Percentiles rank a stretch among this genome's conserved stretches.
These are phyloP conservation scores for Mesembryanthemum crystallinum DNA, from an alignment of 148 eudicot species.

Conservation along the genomic window DNA sequence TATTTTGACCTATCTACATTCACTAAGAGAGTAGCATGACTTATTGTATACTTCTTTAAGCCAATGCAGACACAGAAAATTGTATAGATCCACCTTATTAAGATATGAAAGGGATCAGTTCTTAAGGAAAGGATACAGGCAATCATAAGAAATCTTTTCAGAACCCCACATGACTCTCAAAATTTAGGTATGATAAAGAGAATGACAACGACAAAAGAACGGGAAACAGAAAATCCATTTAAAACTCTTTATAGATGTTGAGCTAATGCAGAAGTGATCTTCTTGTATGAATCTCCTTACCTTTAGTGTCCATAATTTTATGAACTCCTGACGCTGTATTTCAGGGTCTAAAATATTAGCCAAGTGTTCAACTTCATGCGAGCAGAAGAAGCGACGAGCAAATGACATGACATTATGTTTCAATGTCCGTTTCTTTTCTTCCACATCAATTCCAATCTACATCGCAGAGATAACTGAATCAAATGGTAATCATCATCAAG, in stretches of 20 bases:
- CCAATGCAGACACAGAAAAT: background rate
- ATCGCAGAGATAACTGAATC: conserved; percentile 4
- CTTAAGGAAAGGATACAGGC: background rate
- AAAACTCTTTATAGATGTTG: background rate
- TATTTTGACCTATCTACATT: background rate
- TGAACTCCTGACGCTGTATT: conserved; percentile 55
- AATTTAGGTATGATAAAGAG: background rate
- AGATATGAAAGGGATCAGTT: background rate
- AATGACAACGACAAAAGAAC: background rate
- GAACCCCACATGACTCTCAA: background rate
- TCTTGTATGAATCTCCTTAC: conserved; percentile 20
- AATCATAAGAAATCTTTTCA: background rate
- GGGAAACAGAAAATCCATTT: background rate
- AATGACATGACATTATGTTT: conserved; percentile 59
- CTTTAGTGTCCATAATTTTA: conserved; percentile 84
- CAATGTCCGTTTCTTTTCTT: conserved; percentile 61
- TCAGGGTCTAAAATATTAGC: conserved; percentile 55
- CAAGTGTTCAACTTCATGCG: conserved; percentile 58
- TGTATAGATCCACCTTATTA: background rate
- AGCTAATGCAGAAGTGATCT: background rate
- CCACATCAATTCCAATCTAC: conserved; percentile 92
- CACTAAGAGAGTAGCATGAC: background rate
- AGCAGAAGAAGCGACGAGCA: conserved; percentile 72
- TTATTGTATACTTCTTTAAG: background rate
- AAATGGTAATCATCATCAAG: conserved; percentile 6